These are phyloP conservation scores for Dendrobium chrysotoxum DNA, from an alignment of 106 monocot genomes.

Conservation along the genomic window DNA sequence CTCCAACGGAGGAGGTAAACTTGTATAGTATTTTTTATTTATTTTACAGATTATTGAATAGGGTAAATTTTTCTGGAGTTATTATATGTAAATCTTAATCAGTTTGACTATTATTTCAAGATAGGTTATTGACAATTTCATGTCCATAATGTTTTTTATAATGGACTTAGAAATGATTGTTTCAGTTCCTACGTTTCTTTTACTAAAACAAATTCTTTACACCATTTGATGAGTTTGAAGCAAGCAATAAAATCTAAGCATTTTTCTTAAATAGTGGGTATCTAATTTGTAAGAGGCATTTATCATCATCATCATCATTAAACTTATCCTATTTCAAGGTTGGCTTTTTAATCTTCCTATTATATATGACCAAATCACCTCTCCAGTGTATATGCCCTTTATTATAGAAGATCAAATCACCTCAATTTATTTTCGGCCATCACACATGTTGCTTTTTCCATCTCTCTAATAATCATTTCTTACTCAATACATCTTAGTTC, in stretches of 20 bases:
- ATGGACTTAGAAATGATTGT: neutral
- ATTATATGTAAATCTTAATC: neutral
- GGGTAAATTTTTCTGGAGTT: neutral
- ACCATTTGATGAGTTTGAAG: neutral
- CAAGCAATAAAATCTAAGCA: neutral
- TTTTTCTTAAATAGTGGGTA: neutral
- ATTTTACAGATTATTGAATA: neutral
- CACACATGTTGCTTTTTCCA: neutral
- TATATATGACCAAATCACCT: too few species aligned
- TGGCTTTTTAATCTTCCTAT: neutral
- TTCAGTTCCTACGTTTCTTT: neutral
- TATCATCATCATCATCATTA: neutral
- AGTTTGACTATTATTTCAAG: neutral
- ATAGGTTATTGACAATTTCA: neutral
- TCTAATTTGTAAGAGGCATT: neutral
- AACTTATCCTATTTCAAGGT: neutral
- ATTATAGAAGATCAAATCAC: too few species aligned
- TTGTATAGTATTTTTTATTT: neutral
- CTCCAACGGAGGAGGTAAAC: constrained; percentile 87
- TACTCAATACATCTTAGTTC: neutral
- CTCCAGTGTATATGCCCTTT: neutral
- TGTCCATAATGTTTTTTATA: neutral
- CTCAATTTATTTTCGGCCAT: neutral
- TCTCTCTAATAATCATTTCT: neutral
- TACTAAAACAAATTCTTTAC: neutral